Percentiles rank a stretch among this genome's conserved stretches.
These are phyloP conservation scores for Aspergillus thermomutatus DNA, from an alignment of 2,329 filamentous ascomycete species.

Conservation along the genomic window DNA sequence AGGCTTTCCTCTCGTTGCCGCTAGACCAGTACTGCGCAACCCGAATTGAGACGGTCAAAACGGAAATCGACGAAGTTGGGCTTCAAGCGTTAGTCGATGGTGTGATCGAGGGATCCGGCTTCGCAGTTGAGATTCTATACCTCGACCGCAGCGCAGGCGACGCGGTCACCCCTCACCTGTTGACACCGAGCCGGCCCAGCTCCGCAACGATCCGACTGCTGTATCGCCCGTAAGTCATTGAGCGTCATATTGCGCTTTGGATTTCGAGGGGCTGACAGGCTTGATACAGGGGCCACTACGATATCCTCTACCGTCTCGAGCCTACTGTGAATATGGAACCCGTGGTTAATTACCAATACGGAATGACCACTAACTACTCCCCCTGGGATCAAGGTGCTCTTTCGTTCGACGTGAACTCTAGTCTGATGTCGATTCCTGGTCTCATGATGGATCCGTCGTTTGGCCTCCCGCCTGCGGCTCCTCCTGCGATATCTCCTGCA, in stretches of 20 bases:
- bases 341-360: conserved; percentile 41
- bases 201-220: conserved; percentile 65
- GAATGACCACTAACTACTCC: conserved; percentile 36
- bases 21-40: conserved; percentile 67
- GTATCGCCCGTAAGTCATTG: conserved; percentile 58
- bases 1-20: conserved; percentile 65
- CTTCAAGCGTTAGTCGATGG: conserved; percentile 73
- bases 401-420: conserved; percentile 39
- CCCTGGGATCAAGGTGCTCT: conserved; percentile 37
- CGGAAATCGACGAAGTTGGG: conserved; percentile 89
- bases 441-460: conserved; percentile 37
- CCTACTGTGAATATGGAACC: conserved; percentile 35
- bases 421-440: conserved; percentile 40
- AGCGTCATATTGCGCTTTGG: background rate
- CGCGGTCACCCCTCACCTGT: conserved; percentile 58
- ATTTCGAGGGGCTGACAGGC: conserved; percentile 16
- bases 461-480: conserved; percentile 23
- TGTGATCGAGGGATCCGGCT: conserved; percentile 72
- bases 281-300: conserved; percentile 72
- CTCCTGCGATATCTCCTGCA: conserved; percentile 30
- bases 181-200: conserved; percentile 36
- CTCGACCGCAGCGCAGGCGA: conserved; percentile 79
- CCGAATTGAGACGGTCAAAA: conserved; percentile 69
- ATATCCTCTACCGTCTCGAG: conserved; percentile 77
- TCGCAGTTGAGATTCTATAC: conserved; percentile 85